Percentiles rank a stretch among this genome's conserved stretches.
Evolutionary conservation across 306 rosid species (phyloP).

Genomic region (Ormosia semicastrata): DNA sequence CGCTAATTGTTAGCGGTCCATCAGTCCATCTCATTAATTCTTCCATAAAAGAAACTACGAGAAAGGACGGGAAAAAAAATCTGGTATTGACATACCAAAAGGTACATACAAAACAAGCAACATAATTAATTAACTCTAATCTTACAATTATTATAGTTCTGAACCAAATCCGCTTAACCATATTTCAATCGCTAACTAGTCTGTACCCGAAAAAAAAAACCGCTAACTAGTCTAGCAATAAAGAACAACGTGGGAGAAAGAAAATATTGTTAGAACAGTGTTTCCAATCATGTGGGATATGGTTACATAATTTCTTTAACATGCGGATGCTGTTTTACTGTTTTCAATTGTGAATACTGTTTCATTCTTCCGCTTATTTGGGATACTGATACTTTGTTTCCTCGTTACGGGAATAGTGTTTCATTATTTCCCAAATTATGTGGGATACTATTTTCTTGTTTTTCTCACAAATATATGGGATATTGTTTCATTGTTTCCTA

Average conservation of each 20-base stretch:
- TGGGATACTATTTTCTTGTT: too few relatives aligned
- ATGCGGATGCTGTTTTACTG: background rate
- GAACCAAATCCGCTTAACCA: background rate
- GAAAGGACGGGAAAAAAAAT: background rate
- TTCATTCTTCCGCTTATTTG: too few relatives aligned
- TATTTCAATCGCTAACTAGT: background rate
- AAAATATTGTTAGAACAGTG: background rate
- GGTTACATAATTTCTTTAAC: background rate
- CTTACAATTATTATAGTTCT: background rate
- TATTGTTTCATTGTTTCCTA: too few relatives aligned
- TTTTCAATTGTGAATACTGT: too few relatives aligned
- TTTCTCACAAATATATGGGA: too few relatives aligned
- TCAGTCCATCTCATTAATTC: too few relatives aligned
- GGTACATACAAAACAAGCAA: background rate
- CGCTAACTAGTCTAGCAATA: background rate
- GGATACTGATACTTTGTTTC: too few relatives aligned
- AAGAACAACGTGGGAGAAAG: background rate
- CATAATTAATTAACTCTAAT: background rate
- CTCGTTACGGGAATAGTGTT: too few relatives aligned
- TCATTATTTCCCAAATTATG: too few relatives aligned
- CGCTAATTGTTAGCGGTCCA: too few relatives aligned
- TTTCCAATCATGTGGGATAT: background rate
- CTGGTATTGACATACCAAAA: background rate
- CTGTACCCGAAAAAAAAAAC: background rate
- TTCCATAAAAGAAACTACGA: background rate